A percentile compares a stretch with the other conserved stretches of the same genome.
phyloP scores from a whole-genome alignment of 306 rosid species.

The Astragalus membranaceus region DNA sequence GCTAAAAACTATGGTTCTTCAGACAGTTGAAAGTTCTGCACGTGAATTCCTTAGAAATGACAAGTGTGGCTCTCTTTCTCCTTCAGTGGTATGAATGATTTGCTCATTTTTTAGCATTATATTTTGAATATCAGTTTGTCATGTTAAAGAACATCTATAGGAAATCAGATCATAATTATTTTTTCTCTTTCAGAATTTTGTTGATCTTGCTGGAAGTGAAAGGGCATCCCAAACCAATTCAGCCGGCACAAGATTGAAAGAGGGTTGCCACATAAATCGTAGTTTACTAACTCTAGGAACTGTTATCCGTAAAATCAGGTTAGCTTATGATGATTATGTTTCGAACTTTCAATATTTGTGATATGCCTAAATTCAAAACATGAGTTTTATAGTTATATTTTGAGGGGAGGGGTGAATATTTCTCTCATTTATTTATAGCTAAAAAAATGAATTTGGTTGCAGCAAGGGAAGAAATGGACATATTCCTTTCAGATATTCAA shows the following conservation, averaged over 20 bases:
- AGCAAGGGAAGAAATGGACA: slow-evolving; percentile 98
- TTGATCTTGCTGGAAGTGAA: slow-evolving; percentile 98
- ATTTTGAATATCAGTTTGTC: neutral
- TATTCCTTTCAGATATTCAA: slow-evolving; percentile 95
- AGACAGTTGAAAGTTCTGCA: slow-evolving; percentile 94
- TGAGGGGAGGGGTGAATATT: neutral
- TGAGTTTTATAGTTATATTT: too few species aligned
- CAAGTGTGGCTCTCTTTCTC: slow-evolving; percentile 83
- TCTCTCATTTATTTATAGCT: slow-evolving; percentile 1
- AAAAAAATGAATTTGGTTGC: slow-evolving; percentile 32
- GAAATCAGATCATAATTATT: too few species aligned
- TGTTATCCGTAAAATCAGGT: slow-evolving; percentile 98
- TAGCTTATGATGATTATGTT: slow-evolving; percentile 24
- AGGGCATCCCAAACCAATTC: slow-evolving; percentile 94
- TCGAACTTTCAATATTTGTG: neutral
- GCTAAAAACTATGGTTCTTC: slow-evolving; percentile 21
- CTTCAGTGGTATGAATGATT: slow-evolving; percentile 73
- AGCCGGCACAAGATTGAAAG: slow-evolving; percentile 92
- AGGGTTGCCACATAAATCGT: slow-evolving; percentile 98
- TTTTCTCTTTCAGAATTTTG: slow-evolving; percentile 60
- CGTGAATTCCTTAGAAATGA: slow-evolving; percentile 84
- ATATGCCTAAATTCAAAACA: neutral
- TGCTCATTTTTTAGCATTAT: neutral
- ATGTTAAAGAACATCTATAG: slow-evolving; percentile 4
- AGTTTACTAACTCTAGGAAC: slow-evolving; percentile 95